Conservation (phyloP, 345 rosid genomes). For the Toxicodendron radicans region DNA sequence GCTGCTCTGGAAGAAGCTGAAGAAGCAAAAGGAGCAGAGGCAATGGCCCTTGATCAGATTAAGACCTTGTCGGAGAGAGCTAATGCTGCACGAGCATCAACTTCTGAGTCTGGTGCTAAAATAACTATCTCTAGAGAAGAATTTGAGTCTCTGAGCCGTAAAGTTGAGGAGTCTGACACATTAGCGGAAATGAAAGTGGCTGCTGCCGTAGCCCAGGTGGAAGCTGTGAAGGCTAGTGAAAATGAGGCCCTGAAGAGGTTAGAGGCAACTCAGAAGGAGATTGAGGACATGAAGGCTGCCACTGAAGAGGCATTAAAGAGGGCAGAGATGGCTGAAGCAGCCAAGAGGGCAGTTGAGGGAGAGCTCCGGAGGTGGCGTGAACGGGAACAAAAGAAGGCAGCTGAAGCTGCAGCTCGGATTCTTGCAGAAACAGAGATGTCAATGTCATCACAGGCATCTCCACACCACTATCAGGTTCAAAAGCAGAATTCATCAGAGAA, state of each 20-base stretch:
- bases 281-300: constrained; percentile 68
- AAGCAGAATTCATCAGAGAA: constrained; percentile 49
- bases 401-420: constrained; percentile 74
- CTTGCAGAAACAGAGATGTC: constrained; percentile 67
- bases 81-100: constrained; percentile 72
- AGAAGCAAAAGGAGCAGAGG: constrained; percentile 78
- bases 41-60: constrained; percentile 66
- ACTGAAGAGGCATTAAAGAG: constrained; percentile 69
- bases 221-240: constrained; percentile 94
- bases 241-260: constrained; percentile 76
- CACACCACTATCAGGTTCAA: constrained; percentile 50
- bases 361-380: constrained; percentile 90
- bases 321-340: constrained; percentile 97
- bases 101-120: constrained; percentile 73
- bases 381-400: constrained; percentile 85
- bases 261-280: constrained; percentile 70
- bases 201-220: constrained; percentile 93
- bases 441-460: constrained; percentile 63
- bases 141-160: constrained; percentile 68
- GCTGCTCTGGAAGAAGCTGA: constrained; percentile 84
- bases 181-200: constrained; percentile 92
- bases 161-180: constrained; percentile 69
- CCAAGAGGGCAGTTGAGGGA: constrained; percentile 89
- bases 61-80: constrained; percentile 68
- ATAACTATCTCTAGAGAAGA: constrained; percentile 83